Conservation (phyloP, 306 rosid species). For the Acacia melanoxylon region DNA sequence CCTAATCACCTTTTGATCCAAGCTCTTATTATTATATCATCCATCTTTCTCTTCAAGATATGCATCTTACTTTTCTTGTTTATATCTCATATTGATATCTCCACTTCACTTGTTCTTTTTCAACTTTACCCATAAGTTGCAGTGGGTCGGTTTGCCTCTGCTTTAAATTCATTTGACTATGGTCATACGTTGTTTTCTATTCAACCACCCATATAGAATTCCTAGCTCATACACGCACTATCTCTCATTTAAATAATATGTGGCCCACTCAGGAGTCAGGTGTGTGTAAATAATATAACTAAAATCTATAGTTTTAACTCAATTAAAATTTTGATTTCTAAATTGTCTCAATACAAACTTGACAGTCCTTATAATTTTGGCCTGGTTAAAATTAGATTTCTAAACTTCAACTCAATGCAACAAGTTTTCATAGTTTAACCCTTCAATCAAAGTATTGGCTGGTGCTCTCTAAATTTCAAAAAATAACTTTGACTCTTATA, state of each 20-base stretch:
- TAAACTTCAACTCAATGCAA: no score
- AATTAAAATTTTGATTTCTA: no score
- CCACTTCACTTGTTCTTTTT: slow-evolving; percentile 17
- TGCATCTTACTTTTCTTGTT: slow-evolving; percentile 25
- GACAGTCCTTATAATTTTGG: no score
- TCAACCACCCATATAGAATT: not conserved
- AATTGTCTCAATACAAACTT: no score
- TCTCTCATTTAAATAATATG: not conserved
- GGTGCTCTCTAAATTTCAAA: no score
- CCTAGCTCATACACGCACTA: not conserved
- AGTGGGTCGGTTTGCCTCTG: not conserved
- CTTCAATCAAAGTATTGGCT: no score
- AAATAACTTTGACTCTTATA: no score
- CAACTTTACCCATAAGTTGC: slow-evolving; percentile 9
- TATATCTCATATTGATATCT: not conserved
- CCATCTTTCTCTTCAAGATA: slow-evolving; percentile 44
- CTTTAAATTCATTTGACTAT: not conserved
- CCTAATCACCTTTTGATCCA: slow-evolving; percentile 36
- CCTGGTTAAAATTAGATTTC: no score
- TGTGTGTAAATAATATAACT: not conserved
- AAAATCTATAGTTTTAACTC: not conserved
- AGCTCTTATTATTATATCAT: slow-evolving; percentile 31
- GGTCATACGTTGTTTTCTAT: not conserved
- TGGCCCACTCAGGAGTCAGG: no score
- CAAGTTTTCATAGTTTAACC: no score